phyloP scores from a whole-genome alignment of 352 stramenopile genomes.

The Pythium rishiriense region DNA sequence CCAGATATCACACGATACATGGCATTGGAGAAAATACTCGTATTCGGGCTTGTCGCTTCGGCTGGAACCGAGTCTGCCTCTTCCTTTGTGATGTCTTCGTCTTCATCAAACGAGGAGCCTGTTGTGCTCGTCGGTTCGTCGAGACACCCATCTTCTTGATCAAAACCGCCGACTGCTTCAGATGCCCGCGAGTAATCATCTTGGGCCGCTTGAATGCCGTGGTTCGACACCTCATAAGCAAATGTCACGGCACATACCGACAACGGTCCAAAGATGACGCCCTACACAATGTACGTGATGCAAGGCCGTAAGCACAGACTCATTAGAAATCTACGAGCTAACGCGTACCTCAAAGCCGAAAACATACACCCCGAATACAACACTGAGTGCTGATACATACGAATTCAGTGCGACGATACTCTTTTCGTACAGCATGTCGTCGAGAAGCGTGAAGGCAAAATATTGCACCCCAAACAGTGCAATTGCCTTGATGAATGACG shows the following conservation, averaged over 20 bases:
- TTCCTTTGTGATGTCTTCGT: constrained; percentile 43
- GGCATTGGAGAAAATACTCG: constrained; percentile 80
- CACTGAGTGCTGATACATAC: constrained; percentile 84
- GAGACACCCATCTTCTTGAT: constrained; percentile 16
- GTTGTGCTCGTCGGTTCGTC: constrained; percentile 34
- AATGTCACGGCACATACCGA: constrained; percentile 84
- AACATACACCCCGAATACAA: constrained; percentile 86
- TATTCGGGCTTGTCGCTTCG: constrained; percentile 32
- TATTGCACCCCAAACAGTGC: constrained; percentile 83
- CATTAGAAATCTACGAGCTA: too few species aligned
- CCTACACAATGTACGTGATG: constrained; percentile 40
- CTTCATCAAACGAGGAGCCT: constrained; percentile 58
- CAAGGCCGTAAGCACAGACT: background rate
- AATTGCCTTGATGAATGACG: constrained; percentile 80
- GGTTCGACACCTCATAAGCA: constrained; percentile 85
- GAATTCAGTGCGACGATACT: constrained; percentile 84
- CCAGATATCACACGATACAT: constrained; percentile 84
- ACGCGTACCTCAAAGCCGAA: constrained; percentile 81
- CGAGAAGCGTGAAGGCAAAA: constrained; percentile 79
- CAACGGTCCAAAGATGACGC: constrained; percentile 83
- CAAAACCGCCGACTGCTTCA: constrained; percentile 35
- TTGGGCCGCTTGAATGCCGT: constrained; percentile 84
- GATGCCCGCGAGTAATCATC: constrained; percentile 49
- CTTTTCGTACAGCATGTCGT: constrained; percentile 90
- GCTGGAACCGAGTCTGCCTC: constrained; percentile 13